Base-by-base conservation (phyloP, 2,329 filamentous ascomycete genomes). In the Metarhizium rileyi region DNA sequence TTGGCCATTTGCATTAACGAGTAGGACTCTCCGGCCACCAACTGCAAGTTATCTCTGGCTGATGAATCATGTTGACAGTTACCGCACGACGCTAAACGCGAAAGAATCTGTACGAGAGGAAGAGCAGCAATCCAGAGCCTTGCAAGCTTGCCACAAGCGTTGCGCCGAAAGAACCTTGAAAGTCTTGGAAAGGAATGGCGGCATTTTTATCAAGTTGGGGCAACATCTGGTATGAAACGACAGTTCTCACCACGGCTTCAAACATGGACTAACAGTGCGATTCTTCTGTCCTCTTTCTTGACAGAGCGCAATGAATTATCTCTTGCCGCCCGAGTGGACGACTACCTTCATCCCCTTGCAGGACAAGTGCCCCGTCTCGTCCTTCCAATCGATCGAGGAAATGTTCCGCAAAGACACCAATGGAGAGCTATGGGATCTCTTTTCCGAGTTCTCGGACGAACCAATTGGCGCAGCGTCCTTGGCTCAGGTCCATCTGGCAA, bases 151-250 rank as follows among this genome's bases (percentile, higher is more conserved):
- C 63, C 93, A 98, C 68, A 86, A 94, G 65, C 80, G 93, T 66
- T 98, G 93, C 70, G 93, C 93, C 27, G 79, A 89, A 60, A 81
- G 93, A 53, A 96, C 93, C 1, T 72, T 97, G 40, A 78, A 77
- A 50, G 90, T 94, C 2, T 71, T 97, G 56, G 93, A 98, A 74
- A 89, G 87, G 74, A 97, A 96, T 66, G 93, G 94, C 25, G 95
- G 91, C 26, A 95, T 98, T 55, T 98, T 97, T 60, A 97, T 98
- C 66, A 98, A 98, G 69, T 73, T 98, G 36, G 93, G 93, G 7
- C 93, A 98, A 61, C 93, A 98, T 69, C 68, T 98, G 68, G 82
- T 84, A 73, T 40, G 69, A 38, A 20, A 23, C 6, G 9, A 5
- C 20, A 41, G 9, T 40, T 25, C 26, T 35, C 16, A 5, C 23